phyloP scores from a whole-genome alignment of 2,329 filamentous ascomycete genomes.

The Pezicula neosporulosa region DNA sequence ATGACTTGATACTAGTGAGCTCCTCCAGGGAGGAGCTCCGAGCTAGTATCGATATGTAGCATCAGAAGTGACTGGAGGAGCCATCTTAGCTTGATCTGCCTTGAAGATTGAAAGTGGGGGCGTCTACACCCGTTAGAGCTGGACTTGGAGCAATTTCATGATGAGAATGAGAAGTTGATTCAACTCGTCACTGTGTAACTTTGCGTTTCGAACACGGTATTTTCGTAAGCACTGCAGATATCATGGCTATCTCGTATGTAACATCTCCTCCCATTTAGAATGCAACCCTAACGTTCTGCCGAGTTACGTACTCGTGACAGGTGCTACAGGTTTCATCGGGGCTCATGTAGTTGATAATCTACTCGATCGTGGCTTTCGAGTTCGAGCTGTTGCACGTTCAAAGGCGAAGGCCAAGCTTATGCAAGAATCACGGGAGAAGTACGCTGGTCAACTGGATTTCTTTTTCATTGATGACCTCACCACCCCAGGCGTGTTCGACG shows the following conservation, averaged over 20 bases:
- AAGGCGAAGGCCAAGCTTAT: constrained; percentile 22
- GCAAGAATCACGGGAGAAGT: constrained; percentile 17
- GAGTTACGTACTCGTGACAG: constrained; percentile 35
- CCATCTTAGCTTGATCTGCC: too few relatives aligned
- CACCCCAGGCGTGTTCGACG: constrained; percentile 29
- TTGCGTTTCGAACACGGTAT: not conserved
- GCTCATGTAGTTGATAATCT: constrained; percentile 34
- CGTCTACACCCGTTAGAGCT: not conserved
- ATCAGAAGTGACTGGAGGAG: not conserved
- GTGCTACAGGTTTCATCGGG: constrained; percentile 41
- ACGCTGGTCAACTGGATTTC: constrained; percentile 25
- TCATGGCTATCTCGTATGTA: not conserved
- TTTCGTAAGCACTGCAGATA: not conserved
- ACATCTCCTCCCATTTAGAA: not conserved
- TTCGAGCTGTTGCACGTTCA: constrained; percentile 37
- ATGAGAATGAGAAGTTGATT: not conserved
- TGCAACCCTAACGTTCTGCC: constrained; percentile 16
- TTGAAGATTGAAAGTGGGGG: not conserved
- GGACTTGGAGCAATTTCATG: not conserved
- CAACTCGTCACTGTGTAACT: not conserved
- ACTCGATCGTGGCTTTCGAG: constrained; percentile 33
- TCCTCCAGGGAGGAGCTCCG: constrained; percentile 30
- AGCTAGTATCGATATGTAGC: not conserved
- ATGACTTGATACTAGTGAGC: constrained; percentile 45
- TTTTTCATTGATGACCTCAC: constrained; percentile 29